Base-by-base conservation (phyloP, 768 basidiomycete genomes). In the Candolleomyces aberdarensis region DNA sequence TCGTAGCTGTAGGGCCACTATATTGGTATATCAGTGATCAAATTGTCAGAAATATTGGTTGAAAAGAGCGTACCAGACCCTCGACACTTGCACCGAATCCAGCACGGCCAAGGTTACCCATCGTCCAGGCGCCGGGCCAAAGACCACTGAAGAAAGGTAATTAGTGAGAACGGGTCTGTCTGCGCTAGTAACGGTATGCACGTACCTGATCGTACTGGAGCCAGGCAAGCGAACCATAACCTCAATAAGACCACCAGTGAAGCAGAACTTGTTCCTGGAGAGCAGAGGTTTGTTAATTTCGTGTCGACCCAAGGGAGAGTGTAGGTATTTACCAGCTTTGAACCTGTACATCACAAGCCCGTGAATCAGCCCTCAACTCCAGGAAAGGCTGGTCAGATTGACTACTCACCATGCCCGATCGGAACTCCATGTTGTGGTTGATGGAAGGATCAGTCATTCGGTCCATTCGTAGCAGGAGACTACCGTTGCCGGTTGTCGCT, bases 351-450 rank as follows among this genome's bases (percentile, higher is more conserved):
- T 15, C 10, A 36, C 22, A 26, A 10, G n/a, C 44, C n/a, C 41
- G 11, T 43, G 15, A 15, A 44, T 52, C 17, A 58, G 19, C 19
- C 22, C 19, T 26, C 36, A 13, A 49, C 9, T 22, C 46, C 52
- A 20, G 48, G 57, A 1, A 61, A 15, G 41, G 31, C 50, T 44
- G 56, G 5, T 10, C 14, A n/a, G 50, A 40, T 32, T 15, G 22
- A 20, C 8, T 52, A 75, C 83, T 50, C 75, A 85, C 78, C 78
- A 80, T 79, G 56, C 72, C 76, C 60, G 76, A 78, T 59, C 66
- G 69, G 69, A 89, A 97, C 65, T 86, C 84, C 65, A 97, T 72
- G 65, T 91, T 83, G 70, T 96, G 89, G 62, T 80, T 82, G 26
- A 63, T 52, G 2, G 64, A 49, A 5, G 70, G 64, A 64, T 78